phyloP scores from a whole-genome alignment of 169 alveolate genomes.

The Babesia divergens region DNA sequence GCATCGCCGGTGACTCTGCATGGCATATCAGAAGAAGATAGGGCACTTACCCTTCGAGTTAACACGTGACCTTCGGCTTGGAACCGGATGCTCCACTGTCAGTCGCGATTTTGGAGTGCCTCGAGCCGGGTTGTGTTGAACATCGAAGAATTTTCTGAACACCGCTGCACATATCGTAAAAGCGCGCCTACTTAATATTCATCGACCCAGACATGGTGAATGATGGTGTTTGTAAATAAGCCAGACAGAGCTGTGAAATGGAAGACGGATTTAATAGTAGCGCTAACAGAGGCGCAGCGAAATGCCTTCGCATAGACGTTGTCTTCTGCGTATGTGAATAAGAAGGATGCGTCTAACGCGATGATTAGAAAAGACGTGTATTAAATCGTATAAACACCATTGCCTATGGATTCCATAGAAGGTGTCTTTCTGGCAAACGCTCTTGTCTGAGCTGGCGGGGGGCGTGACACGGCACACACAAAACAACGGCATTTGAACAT shows the following conservation, averaged over 20 bases:
- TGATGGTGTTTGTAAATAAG: not conserved
- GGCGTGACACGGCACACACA: not conserved
- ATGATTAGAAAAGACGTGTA: too few species aligned
- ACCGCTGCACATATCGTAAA: not conserved
- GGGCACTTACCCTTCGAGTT: not conserved
- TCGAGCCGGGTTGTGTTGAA: not conserved
- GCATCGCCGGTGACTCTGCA: not conserved
- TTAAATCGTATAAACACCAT: not conserved
- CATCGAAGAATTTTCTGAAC: constrained; percentile 17
- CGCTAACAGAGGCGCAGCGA: not conserved
- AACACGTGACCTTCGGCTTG: not conserved
- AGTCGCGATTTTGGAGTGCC: not conserved
- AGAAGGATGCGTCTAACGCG: not conserved
- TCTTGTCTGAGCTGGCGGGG: not conserved
- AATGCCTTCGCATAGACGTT: constrained; percentile 1
- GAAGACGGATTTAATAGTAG: not conserved
- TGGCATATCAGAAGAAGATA: not conserved
- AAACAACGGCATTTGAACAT: too few species aligned
- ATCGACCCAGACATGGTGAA: not conserved
- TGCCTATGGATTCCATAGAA: not conserved
- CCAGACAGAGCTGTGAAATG: not conserved
- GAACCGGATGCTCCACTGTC: not conserved
- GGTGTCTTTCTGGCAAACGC: not conserved
- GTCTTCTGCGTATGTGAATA: not conserved
- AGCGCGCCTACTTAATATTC: constrained; percentile 22